These are phyloP conservation scores for Sambucus nigra DNA, from an alignment of 129 eudicot species.

Conservation along the genomic window DNA sequence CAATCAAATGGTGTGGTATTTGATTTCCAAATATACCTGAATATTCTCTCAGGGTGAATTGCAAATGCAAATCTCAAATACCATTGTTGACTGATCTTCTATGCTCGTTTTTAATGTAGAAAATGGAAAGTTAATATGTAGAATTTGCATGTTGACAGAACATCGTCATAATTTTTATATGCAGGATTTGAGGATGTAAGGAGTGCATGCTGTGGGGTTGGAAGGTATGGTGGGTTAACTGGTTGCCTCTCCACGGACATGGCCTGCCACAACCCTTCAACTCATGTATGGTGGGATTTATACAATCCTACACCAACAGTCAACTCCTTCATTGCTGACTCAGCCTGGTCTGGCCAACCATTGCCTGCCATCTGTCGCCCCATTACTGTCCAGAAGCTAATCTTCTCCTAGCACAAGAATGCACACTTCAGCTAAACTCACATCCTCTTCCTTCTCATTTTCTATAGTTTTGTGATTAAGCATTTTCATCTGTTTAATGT, in stretches of 20 bases:
- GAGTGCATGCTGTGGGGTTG: slow-evolving; percentile 62
- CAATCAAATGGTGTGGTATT: no score
- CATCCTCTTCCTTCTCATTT: no score
- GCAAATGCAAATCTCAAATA: no score
- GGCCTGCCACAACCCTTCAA: slow-evolving; percentile 38
- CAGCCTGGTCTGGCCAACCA: slow-evolving; percentile 50
- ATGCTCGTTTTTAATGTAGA: no score
- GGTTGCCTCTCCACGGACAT: slow-evolving; percentile 48
- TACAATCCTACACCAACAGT: slow-evolving; percentile 48
- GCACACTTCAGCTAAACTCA: no score
- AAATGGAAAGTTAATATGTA: neutral
- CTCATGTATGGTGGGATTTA: slow-evolving; percentile 67
- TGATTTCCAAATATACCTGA: neutral
- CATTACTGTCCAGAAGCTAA: slow-evolving; percentile 27
- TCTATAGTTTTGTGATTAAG: no score
- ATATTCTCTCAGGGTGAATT: no score
- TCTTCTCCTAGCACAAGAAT: no score
- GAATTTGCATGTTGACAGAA: neutral
- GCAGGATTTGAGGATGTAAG: slow-evolving; percentile 56
- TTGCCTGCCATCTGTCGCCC: slow-evolving; percentile 48
- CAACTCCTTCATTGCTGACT: slow-evolving; percentile 53
- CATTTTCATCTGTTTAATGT: no score
- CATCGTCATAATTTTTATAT: neutral
- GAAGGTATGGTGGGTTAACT: slow-evolving; percentile 27
- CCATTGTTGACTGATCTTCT: neutral